Evolutionary conservation across 2,329 filamentous ascomycete species (phyloP), one percentile per base, ranked within the genome.

Genomic region (Fusarium redolens): DNA sequence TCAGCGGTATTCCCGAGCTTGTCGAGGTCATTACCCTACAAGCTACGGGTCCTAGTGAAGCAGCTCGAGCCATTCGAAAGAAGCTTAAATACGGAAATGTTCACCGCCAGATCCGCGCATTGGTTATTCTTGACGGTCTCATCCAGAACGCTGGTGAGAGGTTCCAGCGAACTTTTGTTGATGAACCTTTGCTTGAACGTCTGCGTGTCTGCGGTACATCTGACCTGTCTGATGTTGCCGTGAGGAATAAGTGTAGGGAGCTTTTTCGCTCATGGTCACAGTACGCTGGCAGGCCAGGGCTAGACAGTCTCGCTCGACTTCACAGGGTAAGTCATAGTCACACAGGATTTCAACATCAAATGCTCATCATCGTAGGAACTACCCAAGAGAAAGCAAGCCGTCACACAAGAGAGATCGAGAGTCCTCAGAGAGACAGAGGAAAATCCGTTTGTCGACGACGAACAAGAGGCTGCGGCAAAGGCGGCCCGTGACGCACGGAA

Each of bases 11-110:
- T 73, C 93, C 96, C 44, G 95, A 98, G 78, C 90, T 99, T 30
- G 93, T 98, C 72, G 96, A 99, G 82, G 94, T 96, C 63, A 93
- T 99, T 80, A 92, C 93, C 74, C 90, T 99, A 66, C 96, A 99
- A 83, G 88, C 89, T 31, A 93, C 93, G 11, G 96, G 96, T 0
- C 94, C 96, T 4, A 89, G 90, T 17, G 96, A 99, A 85, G 95
- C 95, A 66, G 94, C 96, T 60, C 91, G 96, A 79, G 95, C 96
- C 52, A 89, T 99, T 77, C 91, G 96, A 68, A 99, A 99, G 89
- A 98, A 98, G 86, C 90, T 99, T 88, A 99, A 99, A 85, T 98
- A 99, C 83, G 96, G 96, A 77, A 97, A 91, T 78, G 88, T 93
- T n/a, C 96, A 98, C 82, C 92, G 95, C 55, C 96, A 99, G 82